phyloP scores from a whole-genome alignment of 1,284 basidiomycete species.

The Leccinum variabile region DNA sequence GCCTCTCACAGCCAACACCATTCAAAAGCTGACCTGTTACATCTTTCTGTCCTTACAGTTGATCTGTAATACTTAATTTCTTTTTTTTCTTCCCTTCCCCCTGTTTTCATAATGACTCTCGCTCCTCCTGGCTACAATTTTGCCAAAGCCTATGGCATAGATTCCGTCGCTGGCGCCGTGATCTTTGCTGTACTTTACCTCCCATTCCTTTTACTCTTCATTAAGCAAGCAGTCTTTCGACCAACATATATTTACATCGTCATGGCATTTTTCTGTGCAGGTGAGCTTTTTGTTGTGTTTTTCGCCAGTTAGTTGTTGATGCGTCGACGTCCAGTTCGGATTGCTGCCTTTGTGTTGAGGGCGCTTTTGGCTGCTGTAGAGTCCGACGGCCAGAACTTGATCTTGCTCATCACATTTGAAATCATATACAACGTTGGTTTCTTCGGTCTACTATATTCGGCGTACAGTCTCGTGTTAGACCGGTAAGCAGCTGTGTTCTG shows the following conservation, averaged over 20 bases:
- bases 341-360: conserved; percentile 34
- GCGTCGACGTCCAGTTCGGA: conserved; percentile 27
- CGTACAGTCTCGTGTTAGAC: conserved; percentile 37
- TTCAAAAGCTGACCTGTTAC: conserved; percentile 18
- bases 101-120: conserved; percentile 18
- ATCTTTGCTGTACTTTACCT: conserved; percentile 48
- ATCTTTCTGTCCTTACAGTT: conserved; percentile 13
- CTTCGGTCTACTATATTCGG: conserved; percentile 38
- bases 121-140: conserved; percentile 35
- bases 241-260: conserved; percentile 44
- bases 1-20: conserved; percentile 1
- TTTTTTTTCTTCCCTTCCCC: not conserved
- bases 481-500: conserved; percentile 23
- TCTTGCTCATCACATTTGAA: conserved; percentile 29
- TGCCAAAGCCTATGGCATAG: conserved; percentile 41
- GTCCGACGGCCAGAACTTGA: conserved; percentile 24
- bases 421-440: conserved; percentile 38
- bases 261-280: conserved; percentile 45
- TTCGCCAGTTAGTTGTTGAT: conserved; percentile 1
- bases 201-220: conserved; percentile 39
- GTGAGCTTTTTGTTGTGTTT: conserved; percentile 34
- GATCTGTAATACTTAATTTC: conserved; percentile 17
- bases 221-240: conserved; percentile 38
- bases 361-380: conserved; percentile 31
- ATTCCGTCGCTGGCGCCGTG: conserved; percentile 45